Conservation (phyloP, 768 basidiomycete genomes). For the Pulveroboletus frians region DNA sequence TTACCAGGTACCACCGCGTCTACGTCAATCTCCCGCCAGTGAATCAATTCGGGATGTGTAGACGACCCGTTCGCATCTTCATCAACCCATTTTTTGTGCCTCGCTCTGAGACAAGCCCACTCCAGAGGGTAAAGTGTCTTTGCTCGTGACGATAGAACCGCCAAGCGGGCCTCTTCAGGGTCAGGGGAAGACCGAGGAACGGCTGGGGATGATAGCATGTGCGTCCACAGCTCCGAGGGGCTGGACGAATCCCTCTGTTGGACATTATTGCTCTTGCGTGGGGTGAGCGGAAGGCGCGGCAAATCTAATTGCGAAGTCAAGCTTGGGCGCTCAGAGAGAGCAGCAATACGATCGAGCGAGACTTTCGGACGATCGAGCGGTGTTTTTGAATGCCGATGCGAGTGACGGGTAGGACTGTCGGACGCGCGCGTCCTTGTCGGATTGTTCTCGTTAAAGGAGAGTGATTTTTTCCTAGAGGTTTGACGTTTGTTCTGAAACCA, state of each 20-base stretch:
- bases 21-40: slow-evolving; percentile 5
- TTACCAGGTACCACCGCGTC: slow-evolving; percentile 4
- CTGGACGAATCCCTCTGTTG: slow-evolving; percentile 5
- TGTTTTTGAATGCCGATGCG: slow-evolving; percentile 6
- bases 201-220: slow-evolving; percentile 28
- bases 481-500: slow-evolving; percentile 85
- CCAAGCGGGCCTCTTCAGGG: slow-evolving; percentile 24
- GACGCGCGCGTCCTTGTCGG: slow-evolving; percentile 1
- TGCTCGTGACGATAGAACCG: slow-evolving; percentile 26
- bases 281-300: slow-evolving; percentile 22
- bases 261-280: slow-evolving; percentile 21
- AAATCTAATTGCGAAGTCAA: slow-evolving; percentile 6
- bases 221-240: slow-evolving; percentile 25
- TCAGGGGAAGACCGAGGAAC: slow-evolving; percentile 17
- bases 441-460: slow-evolving; percentile 22
- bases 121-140: slow-evolving; percentile 56
- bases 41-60: slow-evolving; percentile 8
- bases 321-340: slow-evolving; percentile 28
- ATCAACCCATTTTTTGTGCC: slow-evolving; percentile 27
- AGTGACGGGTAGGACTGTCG: slow-evolving; percentile 7
- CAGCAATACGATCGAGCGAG: slow-evolving; percentile 29
- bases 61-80: slow-evolving; percentile 14
- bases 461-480: slow-evolving; percentile 29
- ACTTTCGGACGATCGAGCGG: slow-evolving; percentile 23
- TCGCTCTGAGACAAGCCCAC: slow-evolving; percentile 62